Evolutionary conservation across 371 early-diverging fungal species (phyloP).

Genomic region (Mortierella sp.): DNA sequence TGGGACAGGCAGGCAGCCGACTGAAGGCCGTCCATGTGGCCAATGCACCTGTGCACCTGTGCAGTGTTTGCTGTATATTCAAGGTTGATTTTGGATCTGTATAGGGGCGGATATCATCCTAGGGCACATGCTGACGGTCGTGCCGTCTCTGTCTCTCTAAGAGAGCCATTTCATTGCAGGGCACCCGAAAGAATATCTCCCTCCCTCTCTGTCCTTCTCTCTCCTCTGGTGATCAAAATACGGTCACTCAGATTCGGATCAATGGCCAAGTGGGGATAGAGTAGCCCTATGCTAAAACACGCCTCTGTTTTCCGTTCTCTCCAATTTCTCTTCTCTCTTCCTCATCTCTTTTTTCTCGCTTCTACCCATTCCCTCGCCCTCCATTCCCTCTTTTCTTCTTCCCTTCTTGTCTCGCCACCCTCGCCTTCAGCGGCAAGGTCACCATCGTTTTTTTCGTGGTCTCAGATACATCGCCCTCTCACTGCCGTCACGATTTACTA

Average conservation of each 20-base stretch:
- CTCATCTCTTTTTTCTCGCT: not conserved
- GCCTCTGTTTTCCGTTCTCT: too few species aligned
- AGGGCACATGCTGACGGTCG: not conserved
- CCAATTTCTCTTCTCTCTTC: too few species aligned
- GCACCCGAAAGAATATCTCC: not conserved
- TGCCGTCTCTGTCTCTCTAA: not conserved
- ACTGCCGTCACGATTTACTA: not conserved
- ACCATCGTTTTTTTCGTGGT: too few species aligned
- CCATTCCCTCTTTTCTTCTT: conserved; percentile 4
- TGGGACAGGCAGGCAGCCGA: too few species aligned
- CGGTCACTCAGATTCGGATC: too few species aligned
- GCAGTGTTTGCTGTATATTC: too few species aligned
- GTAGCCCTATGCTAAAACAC: too few species aligned
- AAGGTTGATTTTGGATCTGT: not conserved
- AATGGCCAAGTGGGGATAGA: too few species aligned
- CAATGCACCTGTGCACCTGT: too few species aligned
- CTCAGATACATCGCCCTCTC: too few species aligned
- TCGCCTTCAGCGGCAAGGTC: too few species aligned
- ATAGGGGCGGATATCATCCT: not conserved
- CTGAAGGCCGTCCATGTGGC: too few species aligned
- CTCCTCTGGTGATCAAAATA: not conserved
- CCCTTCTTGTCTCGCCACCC: conserved; percentile 10
- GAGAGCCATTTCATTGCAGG: not conserved
- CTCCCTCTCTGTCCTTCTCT: not conserved
- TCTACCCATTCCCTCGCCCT: not conserved